These are phyloP conservation scores for Ambispora gerdemannii DNA, from an alignment of 192 early-diverging fungal genomes.

Conservation along the genomic window DNA sequence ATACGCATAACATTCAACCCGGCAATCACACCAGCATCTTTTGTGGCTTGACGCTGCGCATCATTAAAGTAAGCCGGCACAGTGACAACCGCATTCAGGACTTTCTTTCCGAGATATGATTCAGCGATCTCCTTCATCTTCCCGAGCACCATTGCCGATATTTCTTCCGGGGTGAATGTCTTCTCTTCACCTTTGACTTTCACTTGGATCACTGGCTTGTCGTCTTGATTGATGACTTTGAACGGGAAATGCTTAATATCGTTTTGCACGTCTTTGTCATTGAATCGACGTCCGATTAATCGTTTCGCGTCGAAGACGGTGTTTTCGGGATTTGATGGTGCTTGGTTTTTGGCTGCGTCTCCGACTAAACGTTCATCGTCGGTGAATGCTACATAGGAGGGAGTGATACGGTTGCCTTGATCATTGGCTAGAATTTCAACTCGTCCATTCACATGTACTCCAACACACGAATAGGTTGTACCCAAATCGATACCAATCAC, in stretches of 20 bases:
- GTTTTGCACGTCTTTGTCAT: conserved; percentile 84
- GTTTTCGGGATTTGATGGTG: conserved; percentile 82
- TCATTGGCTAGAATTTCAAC: conserved; percentile 99
- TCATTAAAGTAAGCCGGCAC: conserved; percentile 98
- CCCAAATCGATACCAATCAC: conserved; percentile 94
- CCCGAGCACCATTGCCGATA: conserved; percentile 86
- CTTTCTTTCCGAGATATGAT: conserved; percentile 77
- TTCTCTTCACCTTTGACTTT: conserved; percentile 82
- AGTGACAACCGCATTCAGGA: conserved; percentile 91
- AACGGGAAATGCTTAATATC: conserved; percentile 97
- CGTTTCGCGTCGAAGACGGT: conserved; percentile 94
- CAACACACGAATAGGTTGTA: conserved; percentile 91
- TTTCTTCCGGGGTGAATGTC: conserved; percentile 88
- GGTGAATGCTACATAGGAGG: conserved; percentile 92
- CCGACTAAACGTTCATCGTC: conserved; percentile 83
- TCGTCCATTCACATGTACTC: conserved; percentile 87
- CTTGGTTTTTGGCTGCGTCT: conserved; percentile 95
- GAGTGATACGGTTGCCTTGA: conserved; percentile 91
- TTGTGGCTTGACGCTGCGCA: conserved; percentile 92
- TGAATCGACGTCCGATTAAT: conserved; percentile 83
- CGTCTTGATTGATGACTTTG: conserved; percentile 77
- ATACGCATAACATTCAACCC: conserved; percentile 81
- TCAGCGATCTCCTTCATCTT: conserved; percentile 96
- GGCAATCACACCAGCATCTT: conserved; percentile 83
- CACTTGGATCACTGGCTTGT: conserved; percentile 81